Base-by-base conservation (phyloP, 805 yeast genomes). In the Lachancea thermotolerans region DNA sequence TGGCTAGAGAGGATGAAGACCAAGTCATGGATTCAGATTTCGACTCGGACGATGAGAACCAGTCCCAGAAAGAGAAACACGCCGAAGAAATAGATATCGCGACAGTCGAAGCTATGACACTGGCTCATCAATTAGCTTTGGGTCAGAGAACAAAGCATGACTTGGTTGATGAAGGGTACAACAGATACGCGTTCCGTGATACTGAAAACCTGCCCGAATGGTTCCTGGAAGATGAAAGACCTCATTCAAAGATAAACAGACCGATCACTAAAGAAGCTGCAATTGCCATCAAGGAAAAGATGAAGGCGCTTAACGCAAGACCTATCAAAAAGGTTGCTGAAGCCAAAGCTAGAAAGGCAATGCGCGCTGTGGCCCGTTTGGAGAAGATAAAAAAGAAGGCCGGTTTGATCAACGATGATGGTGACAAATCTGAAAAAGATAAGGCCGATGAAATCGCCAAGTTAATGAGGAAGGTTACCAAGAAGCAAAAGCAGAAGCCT, bases 241-340 rank as follows among this genome's bases (percentile, higher is more conserved):
- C 72, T 59, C 96, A 91, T 69, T 82, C 89, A 42, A 88, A 88
- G 72, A 78, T 87, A 46, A 78, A 77, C 54, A 83, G 86, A 63
- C 99, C 99, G 7, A 85, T 93, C 50, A 93, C 99, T 7, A 95
- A 95, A 67, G 99, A 93, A 68, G 95, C 95, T 5, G 84, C 86
- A 0, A 66, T 78, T 48, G 93, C 91, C 0, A 70, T 85, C 47
- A 82, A 81, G 58, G 90, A 82, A 54, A 85, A 84, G 61, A 67
- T 79, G 72, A 79, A 72, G 60, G 84, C 90, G 49, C 69, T 93
- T 64, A 93, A 93, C 66, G 97, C 99, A 10, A 81, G 99, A 65
- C 99, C 99, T 10, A 91, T 93, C 60, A 93, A 93, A 79, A 93
- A 93, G 78, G 97, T 93, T n/a, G 77, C 86, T 55, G 99, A 93